Evolutionary conservation across 176 grass and related monocot genomes (phyloP), one percentile per base, ranked within the genome.

Genomic region (Urochloa ruziziensis): DNA sequence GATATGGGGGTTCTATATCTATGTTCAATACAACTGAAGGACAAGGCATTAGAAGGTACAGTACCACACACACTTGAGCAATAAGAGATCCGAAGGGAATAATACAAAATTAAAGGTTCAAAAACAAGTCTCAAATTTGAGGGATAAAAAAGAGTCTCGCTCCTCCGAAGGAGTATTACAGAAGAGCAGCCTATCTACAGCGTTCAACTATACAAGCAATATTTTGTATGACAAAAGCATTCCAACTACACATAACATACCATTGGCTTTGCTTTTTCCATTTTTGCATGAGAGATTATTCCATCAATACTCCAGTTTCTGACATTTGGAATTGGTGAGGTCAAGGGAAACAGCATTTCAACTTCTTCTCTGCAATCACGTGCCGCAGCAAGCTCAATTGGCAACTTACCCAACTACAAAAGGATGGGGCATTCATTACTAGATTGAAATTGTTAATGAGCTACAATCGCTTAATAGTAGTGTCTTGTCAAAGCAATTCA

Each of bases 271-370:
- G 3, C 23, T 27, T 42, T 4, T 71, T 88, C 25, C 39, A 9
- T 39, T 60, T 85, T 87, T 14, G 52, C 76, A 89, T 81, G 37
- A 67, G 82, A 67, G 62, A 89, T 89, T 68, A 89, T 62, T 51
- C 82, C 87, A 32, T 89, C 82, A 29, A 89, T 27, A 69, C 75
- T 89, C 82, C 82, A 89, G 62, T 75, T 53, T 80, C 2, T 17
- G 30, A 80, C 51, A 75, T 36, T 19, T 74, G 76, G 82, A 74
- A 89, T 85, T 32, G 67, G 76, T 2, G 69, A 80, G 73, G 87
- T 89, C 29, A 80, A 36, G 53, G 81, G 87, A 16, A 89, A 65
- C 52, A 89, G 24, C 81, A 89, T 85, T 75, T 89, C 87, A 51
- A 89, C 76, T 66, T 80, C 82, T 80, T 89, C 82, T 43, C 51